Conservation (phyloP, 345 rosid species). For the Arabidopsis arenosa region DNA sequence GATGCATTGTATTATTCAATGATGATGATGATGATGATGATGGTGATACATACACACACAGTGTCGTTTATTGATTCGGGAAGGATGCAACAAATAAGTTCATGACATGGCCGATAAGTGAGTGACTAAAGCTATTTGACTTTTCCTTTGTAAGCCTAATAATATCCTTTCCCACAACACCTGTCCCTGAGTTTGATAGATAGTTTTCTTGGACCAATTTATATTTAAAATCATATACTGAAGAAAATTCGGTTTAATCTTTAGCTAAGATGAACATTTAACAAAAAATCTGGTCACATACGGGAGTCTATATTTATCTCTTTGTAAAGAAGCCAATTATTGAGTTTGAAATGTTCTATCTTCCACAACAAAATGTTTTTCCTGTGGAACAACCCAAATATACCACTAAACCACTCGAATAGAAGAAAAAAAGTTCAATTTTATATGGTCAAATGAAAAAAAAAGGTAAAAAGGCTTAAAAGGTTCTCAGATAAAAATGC, state of each 20-base stretch:
- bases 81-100: conserved; percentile 24
- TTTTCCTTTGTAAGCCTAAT: conserved; percentile 24
- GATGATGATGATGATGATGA: conserved; percentile 10
- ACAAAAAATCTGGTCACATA: not conserved
- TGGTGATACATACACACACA: conserved; percentile 3
- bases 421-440: not conserved
- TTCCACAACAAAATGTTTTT: conserved; percentile 5
- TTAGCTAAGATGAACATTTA: not conserved
- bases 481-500: not conserved
- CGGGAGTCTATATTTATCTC: not conserved
- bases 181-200: conserved; percentile 19
- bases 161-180: conserved; percentile 22
- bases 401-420: not conserved
- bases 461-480: conserved; percentile 8
- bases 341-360: conserved; percentile 15
- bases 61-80: conserved; percentile 15
- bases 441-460: not conserved
- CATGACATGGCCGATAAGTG: conserved; percentile 25
- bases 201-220: conserved; percentile 21
- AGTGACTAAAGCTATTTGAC: not conserved
- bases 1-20: conserved; percentile 4
- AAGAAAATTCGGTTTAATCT: not conserved
- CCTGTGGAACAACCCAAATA: not conserved
- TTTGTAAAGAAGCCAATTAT: conserved; percentile 1
- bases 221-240: conserved; percentile 4